A percentile compares a stretch with the other conserved stretches of the same genome.
Conservation (phyloP, 306 rosid genomes). For the Echinosophora koreensis region DNA sequence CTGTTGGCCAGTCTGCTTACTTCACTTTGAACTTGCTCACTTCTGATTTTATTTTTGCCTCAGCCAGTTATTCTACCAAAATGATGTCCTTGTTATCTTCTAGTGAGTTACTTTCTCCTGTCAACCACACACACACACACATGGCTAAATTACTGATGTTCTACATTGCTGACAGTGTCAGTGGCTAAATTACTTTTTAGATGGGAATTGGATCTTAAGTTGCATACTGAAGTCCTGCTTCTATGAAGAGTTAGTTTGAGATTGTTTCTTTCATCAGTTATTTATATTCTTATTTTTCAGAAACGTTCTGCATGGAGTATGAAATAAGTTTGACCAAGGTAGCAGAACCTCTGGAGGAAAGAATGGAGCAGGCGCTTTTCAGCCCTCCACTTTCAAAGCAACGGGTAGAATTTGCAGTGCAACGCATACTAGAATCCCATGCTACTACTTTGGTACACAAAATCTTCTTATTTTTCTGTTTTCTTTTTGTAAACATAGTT, state of each 20-base stretch:
- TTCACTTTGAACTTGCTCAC: constrained; percentile 59
- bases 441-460: constrained; percentile 77
- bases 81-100: constrained; percentile 65
- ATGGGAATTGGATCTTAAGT: constrained; percentile 11
- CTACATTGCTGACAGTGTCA: constrained; percentile 20
- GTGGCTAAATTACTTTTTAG: not conserved
- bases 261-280: constrained; percentile 1
- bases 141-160: constrained; percentile 31
- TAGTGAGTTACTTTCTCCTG: constrained; percentile 71
- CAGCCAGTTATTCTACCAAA: constrained; percentile 66
- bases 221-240: not conserved
- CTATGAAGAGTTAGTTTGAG: not conserved
- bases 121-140: not conserved
- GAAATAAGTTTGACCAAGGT: constrained; percentile 63
- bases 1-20: constrained; percentile 81
- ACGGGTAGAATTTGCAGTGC: constrained; percentile 93
- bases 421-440: constrained; percentile 69
- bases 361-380: constrained; percentile 97
- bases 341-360: constrained; percentile 90
- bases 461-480: constrained; percentile 33
- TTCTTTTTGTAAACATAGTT: constrained; percentile 27
- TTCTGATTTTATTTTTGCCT: constrained; percentile 76
- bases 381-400: constrained; percentile 98
- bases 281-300: constrained; percentile 54
- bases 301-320: constrained; percentile 69